phyloP scores from a whole-genome alignment of 2,329 filamentous ascomycete species.

The Eutypella sp. region DNA sequence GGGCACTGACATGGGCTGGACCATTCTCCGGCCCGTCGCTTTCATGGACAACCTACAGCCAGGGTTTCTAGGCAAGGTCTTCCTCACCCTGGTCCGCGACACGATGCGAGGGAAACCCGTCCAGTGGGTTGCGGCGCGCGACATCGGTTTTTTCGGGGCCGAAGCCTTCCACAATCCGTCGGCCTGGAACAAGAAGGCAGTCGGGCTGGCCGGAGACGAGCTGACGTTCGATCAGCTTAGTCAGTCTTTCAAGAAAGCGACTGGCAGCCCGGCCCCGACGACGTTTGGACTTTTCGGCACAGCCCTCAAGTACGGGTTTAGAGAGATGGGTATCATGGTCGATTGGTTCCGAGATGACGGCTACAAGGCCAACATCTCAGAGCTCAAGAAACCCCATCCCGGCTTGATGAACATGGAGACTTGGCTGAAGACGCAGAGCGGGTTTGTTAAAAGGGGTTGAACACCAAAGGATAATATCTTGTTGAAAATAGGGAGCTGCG shows the following conservation, averaged over 20 bases:
- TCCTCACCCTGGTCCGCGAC: slow-evolving; percentile 28
- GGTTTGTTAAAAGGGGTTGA: background rate
- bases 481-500: too few relatives aligned
- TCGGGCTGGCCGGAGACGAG: slow-evolving; percentile 41
- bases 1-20: slow-evolving; percentile 48
- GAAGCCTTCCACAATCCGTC: slow-evolving; percentile 35
- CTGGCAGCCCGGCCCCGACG: slow-evolving; percentile 20
- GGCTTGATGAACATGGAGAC: background rate
- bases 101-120: slow-evolving; percentile 27
- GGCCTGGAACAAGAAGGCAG: slow-evolving; percentile 29
- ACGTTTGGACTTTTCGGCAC: slow-evolving; percentile 4
- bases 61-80: slow-evolving; percentile 30
- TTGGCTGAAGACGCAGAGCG: background rate
- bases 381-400: background rate
- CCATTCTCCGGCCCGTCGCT: slow-evolving; percentile 55
- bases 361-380: background rate
- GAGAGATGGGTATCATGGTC: background rate
- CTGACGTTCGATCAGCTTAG: slow-evolving; percentile 30
- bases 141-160: slow-evolving; percentile 44
- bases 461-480: too few relatives aligned
- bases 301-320: background rate
- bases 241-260: slow-evolving; percentile 21
- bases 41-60: slow-evolving; percentile 54
- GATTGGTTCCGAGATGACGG: background rate
- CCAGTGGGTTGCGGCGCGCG: slow-evolving; percentile 36